phyloP scores from a whole-genome alignment of 495 filamentous ascomycete species.

The Neurospora pannonica region DNA sequence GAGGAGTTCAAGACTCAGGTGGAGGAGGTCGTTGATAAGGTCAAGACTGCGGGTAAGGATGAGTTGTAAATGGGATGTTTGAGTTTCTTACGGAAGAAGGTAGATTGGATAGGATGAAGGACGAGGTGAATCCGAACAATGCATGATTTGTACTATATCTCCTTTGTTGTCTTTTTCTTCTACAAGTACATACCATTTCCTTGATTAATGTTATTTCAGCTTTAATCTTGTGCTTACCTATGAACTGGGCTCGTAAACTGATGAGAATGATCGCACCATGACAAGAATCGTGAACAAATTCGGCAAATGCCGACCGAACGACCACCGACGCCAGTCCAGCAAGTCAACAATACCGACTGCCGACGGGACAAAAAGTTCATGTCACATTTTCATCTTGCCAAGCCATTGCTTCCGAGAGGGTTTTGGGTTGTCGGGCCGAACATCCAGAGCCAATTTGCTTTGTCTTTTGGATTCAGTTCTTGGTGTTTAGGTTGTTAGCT shows the following conservation, averaged over 20 bases:
- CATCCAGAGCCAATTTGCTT: too few species aligned
- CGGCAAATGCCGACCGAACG: neutral
- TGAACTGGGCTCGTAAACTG: too few species aligned
- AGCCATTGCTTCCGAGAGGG: neutral
- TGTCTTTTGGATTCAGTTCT: too few species aligned
- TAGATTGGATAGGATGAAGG: neutral
- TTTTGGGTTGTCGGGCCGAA: neutral
- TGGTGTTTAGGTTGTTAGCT: too few species aligned
- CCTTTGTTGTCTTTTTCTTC: neutral
- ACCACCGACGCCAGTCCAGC: neutral
- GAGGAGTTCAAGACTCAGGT: neutral
- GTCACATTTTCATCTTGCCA: neutral
- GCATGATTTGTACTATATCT: neutral
- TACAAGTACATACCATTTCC: neutral
- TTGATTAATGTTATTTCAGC: neutral
- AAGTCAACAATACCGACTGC: neutral
- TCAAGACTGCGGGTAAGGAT: neutral
- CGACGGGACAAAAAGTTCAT: neutral
- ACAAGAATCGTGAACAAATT: neutral
- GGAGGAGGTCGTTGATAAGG: neutral
- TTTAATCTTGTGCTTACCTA: neutral
- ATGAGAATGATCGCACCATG: neutral
- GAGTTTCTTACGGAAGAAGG: too few species aligned
- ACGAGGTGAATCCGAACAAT: neutral
- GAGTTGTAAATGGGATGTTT: neutral